A percentile compares a stretch with the other conserved stretches of the same genome.
Evolutionary conservation across 257 asterid genomes (phyloP).

Genomic region (Solanum pinnatisectum): DNA sequence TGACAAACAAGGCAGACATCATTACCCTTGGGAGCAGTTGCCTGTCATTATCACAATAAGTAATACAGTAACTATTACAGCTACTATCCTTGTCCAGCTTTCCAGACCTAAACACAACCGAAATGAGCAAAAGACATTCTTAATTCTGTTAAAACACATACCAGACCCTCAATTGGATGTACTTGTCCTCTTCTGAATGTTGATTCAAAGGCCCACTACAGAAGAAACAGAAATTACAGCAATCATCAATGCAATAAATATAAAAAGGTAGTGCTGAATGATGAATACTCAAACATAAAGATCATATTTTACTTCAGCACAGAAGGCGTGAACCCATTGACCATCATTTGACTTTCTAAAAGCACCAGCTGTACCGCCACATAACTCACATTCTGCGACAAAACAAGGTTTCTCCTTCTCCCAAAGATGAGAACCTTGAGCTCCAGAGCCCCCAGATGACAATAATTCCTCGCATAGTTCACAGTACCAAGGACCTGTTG

Average conservation of each 20-base stretch:
- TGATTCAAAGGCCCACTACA: constrained; percentile 82
- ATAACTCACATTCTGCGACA: constrained; percentile 83
- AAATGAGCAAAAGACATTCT: neutral
- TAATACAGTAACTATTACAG: neutral
- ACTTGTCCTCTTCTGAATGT: constrained; percentile 84
- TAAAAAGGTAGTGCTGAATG: neutral
- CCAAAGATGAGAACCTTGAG: constrained; percentile 41
- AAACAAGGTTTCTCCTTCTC: constrained; percentile 75
- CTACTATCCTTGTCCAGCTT: neutral
- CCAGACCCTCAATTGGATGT: constrained; percentile 63
- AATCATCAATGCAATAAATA: constrained; percentile 4
- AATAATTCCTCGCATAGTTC: constrained; percentile 77
- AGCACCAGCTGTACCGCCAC: constrained; percentile 98
- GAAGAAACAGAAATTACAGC: constrained; percentile 21
- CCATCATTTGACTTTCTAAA: constrained; percentile 83
- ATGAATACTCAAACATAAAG: neutral
- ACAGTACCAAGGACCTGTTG: constrained; percentile 91
- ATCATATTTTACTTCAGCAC: constrained; percentile 81
- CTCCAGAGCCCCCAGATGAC: constrained; percentile 53
- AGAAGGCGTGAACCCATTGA: constrained; percentile 93
- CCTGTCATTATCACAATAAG: constrained; percentile 36
- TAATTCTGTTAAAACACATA: constrained; percentile 20
- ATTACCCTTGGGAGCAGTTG: constrained; percentile 45
- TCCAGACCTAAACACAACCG: neutral
- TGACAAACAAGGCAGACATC: constrained; percentile 67